These are phyloP conservation scores for Monascus purpureus DNA, from an alignment of 495 filamentous ascomycete species.

Conservation along the genomic window DNA sequence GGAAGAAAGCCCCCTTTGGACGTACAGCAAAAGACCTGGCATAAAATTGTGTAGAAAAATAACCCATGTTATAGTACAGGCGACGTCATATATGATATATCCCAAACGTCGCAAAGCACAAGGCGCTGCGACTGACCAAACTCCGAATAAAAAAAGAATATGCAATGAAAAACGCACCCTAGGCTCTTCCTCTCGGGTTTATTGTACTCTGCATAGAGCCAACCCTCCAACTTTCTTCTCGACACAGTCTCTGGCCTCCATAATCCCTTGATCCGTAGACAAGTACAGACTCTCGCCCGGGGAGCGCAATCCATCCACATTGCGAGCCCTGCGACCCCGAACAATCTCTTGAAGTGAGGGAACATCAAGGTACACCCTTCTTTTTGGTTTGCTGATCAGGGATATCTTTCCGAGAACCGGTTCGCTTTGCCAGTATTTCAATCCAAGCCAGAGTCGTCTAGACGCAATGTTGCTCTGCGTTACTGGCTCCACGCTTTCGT, in stretches of 20 bases:
- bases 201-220: slow-evolving; percentile 57
- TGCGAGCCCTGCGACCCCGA: slow-evolving; percentile 47
- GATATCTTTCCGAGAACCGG: slow-evolving; percentile 63
- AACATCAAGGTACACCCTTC: slow-evolving; percentile 50
- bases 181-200: slow-evolving; percentile 9
- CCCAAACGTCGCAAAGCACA: slow-evolving; percentile 23
- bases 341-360: slow-evolving; percentile 45
- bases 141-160: slow-evolving; percentile 32
- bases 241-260: slow-evolving; percentile 79
- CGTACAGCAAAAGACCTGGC: too few relatives aligned
- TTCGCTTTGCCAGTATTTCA: slow-evolving; percentile 86
- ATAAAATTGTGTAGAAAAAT: too few relatives aligned
- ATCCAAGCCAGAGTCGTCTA: slow-evolving; percentile 73
- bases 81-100: slow-evolving; percentile 2
- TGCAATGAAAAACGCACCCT: slow-evolving; percentile 9
- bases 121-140: slow-evolving; percentile 29
- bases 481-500: slow-evolving; percentile 36
- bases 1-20: too few relatives aligned
- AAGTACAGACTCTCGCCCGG: slow-evolving; percentile 79
- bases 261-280: slow-evolving; percentile 60
- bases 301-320: slow-evolving; percentile 55
- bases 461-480: slow-evolving; percentile 67
- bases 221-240: slow-evolving; percentile 75
- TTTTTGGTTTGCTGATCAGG: slow-evolving; percentile 64
- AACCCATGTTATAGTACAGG: too few relatives aligned